Percentiles rank a stretch among this genome's conserved stretches.
Evolutionary conservation across 2,329 filamentous ascomycete genomes (phyloP).

Genomic region (Pyrenophora tritici-repentis): DNA sequence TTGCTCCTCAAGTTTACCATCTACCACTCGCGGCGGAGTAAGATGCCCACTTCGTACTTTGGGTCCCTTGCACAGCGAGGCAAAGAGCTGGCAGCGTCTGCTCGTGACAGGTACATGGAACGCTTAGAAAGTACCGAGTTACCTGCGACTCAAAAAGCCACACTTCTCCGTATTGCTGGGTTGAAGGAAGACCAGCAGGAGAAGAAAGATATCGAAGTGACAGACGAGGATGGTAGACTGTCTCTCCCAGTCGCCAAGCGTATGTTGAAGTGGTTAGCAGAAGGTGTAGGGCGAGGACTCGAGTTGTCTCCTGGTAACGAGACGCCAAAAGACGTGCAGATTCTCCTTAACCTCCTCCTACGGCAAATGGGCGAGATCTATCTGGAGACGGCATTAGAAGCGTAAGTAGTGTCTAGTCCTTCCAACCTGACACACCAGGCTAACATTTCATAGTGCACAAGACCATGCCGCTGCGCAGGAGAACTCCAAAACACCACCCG

Average conservation of each 20-base stretch:
- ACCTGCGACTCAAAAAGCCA: conserved; percentile 83
- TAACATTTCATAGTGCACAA: conserved; percentile 46
- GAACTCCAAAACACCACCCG: conserved; percentile 80
- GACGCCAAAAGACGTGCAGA: conserved; percentile 90
- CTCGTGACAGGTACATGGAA: conserved; percentile 89
- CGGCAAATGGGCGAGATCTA: conserved; percentile 86
- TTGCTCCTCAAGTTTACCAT: conserved; percentile 94
- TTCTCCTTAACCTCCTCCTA: conserved; percentile 81
- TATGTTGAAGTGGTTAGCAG: conserved; percentile 97
- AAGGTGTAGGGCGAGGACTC: conserved; percentile 87
- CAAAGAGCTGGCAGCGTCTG: conserved; percentile 83
- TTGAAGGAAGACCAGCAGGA: conserved; percentile 74
- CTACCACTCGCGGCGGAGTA: conserved; percentile 88
- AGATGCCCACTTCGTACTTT: conserved; percentile 89
- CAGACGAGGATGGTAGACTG: conserved; percentile 84
- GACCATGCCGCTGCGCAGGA: conserved; percentile 80
- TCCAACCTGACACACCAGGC: neutral
- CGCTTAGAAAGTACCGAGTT: conserved; percentile 87
- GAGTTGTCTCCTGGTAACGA: conserved; percentile 88
- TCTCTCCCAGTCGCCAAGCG: conserved; percentile 89
- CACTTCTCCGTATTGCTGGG: conserved; percentile 87
- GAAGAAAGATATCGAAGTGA: conserved; percentile 86
- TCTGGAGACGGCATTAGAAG: conserved; percentile 67
- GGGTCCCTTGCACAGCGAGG: conserved; percentile 88
- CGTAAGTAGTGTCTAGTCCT: conserved; percentile 43